Conservation (phyloP, 2,329 filamentous ascomycete genomes). For the Venturiaceae sp. region DNA sequence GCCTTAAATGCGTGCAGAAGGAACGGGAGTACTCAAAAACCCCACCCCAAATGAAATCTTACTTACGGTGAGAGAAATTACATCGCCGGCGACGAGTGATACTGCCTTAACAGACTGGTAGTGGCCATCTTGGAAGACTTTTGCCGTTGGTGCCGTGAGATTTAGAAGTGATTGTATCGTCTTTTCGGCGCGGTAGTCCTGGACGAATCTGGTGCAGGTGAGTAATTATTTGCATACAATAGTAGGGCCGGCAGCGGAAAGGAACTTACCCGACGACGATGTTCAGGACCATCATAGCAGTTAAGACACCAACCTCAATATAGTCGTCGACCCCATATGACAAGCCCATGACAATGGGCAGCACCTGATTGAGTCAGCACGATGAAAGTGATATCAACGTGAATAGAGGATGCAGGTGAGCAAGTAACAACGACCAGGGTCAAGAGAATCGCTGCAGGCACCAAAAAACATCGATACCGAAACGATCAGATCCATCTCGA, state of each 20-base stretch:
- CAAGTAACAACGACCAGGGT: too few species aligned
- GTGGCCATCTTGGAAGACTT: slow-evolving; percentile 24
- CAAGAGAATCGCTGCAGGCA: too few species aligned
- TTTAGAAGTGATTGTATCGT: slow-evolving; percentile 30
- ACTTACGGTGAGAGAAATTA: background rate
- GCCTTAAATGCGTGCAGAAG: too few species aligned
- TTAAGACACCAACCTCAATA: slow-evolving; percentile 53
- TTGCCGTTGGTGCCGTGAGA: slow-evolving; percentile 27
- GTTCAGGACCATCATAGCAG: slow-evolving; percentile 57
- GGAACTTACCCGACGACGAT: slow-evolving; percentile 48
- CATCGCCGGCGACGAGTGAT: slow-evolving; percentile 21
- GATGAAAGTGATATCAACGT: too few species aligned
- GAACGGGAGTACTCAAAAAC: too few species aligned
- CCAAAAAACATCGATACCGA: too few species aligned
- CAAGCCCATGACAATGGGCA: slow-evolving; percentile 63
- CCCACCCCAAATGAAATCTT: background rate
- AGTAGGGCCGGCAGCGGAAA: slow-evolving; percentile 18
- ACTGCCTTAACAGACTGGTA: slow-evolving; percentile 27
- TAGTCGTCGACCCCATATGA: slow-evolving; percentile 56
- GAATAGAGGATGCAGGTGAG: slow-evolving; percentile 9
- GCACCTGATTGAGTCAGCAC: slow-evolving; percentile 41
- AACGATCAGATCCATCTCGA: too few species aligned
- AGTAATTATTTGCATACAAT: slow-evolving; percentile 19
- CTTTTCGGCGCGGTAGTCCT: slow-evolving; percentile 37
- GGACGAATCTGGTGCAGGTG: slow-evolving; percentile 29